These are phyloP conservation scores for Aspergillus biplanus DNA, from an alignment of 495 filamentous ascomycete genomes.

Conservation along the genomic window DNA sequence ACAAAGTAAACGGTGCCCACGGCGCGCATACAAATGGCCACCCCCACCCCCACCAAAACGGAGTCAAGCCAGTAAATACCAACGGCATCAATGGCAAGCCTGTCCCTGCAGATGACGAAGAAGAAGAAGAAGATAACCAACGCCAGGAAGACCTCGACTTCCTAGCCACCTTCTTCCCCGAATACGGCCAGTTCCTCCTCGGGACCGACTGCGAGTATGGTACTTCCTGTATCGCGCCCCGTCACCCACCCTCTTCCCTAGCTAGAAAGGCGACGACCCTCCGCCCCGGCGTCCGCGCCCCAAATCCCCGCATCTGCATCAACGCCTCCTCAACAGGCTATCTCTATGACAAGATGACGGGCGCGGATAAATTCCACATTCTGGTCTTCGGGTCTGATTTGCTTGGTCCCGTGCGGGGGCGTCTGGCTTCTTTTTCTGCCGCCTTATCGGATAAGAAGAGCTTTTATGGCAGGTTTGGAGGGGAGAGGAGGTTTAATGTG, in stretches of 20 bases:
- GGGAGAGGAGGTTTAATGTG: slow-evolving; percentile 31
- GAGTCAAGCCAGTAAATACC: neutral
- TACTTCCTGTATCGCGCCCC: neutral
- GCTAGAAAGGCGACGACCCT: neutral
- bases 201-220: neutral
- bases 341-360: slow-evolving; percentile 36
- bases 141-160: neutral
- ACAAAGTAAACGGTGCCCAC: neutral
- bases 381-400: slow-evolving; percentile 38
- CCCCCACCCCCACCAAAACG: neutral
- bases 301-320: slow-evolving; percentile 40
- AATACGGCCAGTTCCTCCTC: neutral
- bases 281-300: slow-evolving; percentile 33
- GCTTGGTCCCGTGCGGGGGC: slow-evolving; percentile 24
- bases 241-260: neutral
- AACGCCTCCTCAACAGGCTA: slow-evolving; percentile 30
- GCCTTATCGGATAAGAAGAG: slow-evolving; percentile 9
- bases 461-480: slow-evolving; percentile 34
- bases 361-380: slow-evolving; percentile 31
- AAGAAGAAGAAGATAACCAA: neutral
- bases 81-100: neutral
- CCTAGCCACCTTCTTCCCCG: neutral
- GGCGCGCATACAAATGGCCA: neutral
- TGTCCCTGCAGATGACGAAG: too few species aligned
- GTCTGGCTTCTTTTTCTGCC: slow-evolving; percentile 23